These are phyloP conservation scores for Starmerella sirachaensis DNA, from an alignment of 805 yeast species.

Conservation along the genomic window DNA sequence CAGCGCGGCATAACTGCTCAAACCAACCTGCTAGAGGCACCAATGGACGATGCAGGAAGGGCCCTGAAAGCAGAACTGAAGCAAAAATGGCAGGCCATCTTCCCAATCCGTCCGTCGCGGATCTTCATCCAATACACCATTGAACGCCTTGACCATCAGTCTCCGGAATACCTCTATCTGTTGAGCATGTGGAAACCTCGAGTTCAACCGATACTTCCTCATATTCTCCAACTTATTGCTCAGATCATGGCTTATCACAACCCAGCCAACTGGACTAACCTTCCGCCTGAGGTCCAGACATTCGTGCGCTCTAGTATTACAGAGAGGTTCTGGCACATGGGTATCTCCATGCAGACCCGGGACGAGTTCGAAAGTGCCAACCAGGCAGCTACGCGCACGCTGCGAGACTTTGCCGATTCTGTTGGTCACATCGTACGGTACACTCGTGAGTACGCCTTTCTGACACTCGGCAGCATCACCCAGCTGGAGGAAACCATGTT, in stretches of 20 bases:
- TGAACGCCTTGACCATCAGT: conserved; percentile 72
- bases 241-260: conserved; percentile 93
- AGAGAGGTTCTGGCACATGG: conserved; percentile 98
- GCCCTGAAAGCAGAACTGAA: conserved; percentile 63
- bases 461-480: conserved; percentile 79
- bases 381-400: conserved; percentile 83
- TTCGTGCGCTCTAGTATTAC: conserved; percentile 82
- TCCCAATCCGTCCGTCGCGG: conserved; percentile 92
- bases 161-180: conserved; percentile 58
- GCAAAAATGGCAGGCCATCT: conserved; percentile 84
- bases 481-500: conserved; percentile 82
- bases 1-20: conserved; percentile 65
- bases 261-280: conserved; percentile 77
- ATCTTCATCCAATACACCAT: conserved; percentile 90
- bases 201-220: conserved; percentile 82
- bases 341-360: conserved; percentile 84
- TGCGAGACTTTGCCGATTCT: conserved; percentile 94
- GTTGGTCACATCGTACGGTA: conserved; percentile 93
- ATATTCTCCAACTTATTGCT: conserved; percentile 69
- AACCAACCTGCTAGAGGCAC: conserved; percentile 61
- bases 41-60: conserved; percentile 84
- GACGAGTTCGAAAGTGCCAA: conserved; percentile 91
- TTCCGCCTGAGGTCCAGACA: conserved; percentile 81
- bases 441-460: conserved; percentile 88
- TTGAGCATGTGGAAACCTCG: conserved; percentile 84